phyloP scores from a whole-genome alignment of 805 yeast genomes.

The Ogataea populi-albae region DNA sequence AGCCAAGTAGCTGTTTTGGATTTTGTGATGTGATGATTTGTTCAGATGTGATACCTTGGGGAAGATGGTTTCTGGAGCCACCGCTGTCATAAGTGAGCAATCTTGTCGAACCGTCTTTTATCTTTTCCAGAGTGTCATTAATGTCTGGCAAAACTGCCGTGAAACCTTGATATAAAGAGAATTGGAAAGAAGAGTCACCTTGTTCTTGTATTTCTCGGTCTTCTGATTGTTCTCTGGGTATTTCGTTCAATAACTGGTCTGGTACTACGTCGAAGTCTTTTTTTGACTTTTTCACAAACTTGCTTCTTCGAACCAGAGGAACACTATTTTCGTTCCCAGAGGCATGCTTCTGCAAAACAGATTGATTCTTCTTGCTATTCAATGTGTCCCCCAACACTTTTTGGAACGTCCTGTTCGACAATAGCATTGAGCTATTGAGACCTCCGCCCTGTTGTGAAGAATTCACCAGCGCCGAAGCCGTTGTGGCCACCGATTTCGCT shows the following conservation, averaged over 20 bases:
- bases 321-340: constrained; percentile 11
- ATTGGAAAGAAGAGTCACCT: constrained; percentile 23
- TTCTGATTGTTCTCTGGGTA: constrained; percentile 38
- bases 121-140: constrained; percentile 39
- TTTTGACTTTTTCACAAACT: constrained; percentile 10
- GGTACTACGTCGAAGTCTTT: constrained; percentile 54
- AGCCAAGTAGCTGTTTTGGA: constrained; percentile 35
- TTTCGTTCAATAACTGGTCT: constrained; percentile 55
- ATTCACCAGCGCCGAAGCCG: constrained; percentile 50
- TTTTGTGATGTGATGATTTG: constrained; percentile 43
- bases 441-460: constrained; percentile 23
- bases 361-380: constrained; percentile 28
- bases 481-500: constrained; percentile 50
- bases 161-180: constrained; percentile 69
- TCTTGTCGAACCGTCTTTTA: constrained; percentile 22
- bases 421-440: constrained; percentile 15
- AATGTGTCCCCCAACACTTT: constrained; percentile 46
- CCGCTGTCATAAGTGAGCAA: constrained; percentile 16
- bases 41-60: constrained; percentile 40
- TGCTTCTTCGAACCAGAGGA: constrained; percentile 16
- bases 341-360: constrained; percentile 23
- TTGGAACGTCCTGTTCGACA: constrained; percentile 35
- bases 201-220: constrained; percentile 2
- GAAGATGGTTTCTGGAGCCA: constrained; percentile 23
- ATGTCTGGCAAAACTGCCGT: constrained; percentile 54